Evolutionary conservation across 2,329 filamentous ascomycete genomes (phyloP).

Genomic region (Exserohilum turcica): DNA sequence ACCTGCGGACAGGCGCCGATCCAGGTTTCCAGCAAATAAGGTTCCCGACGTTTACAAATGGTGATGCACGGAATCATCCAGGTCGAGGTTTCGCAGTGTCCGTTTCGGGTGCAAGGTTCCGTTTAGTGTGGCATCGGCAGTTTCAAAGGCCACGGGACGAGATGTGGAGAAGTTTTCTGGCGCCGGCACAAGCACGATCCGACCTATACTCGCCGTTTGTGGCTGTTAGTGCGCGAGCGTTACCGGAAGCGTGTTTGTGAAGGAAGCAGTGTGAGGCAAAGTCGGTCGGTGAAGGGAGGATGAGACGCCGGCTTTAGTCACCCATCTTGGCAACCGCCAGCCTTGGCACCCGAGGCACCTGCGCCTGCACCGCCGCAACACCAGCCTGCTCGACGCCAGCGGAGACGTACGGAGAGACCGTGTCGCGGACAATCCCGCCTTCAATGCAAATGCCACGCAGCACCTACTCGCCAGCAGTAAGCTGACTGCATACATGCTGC

Average conservation of each 20-base stretch:
- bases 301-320: constrained; percentile 5
- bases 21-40: constrained; percentile 8
- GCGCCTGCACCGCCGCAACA: background rate
- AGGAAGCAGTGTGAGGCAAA: constrained; percentile 3
- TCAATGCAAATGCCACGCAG: background rate
- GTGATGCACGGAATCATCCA: constrained; percentile 26
- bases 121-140: constrained; percentile 38
- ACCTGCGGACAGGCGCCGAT: constrained; percentile 4
- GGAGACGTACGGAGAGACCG: no score
- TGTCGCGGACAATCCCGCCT: background rate
- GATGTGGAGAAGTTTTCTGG: constrained; percentile 25
- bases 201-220: constrained; percentile 19
- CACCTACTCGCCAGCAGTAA: background rate
- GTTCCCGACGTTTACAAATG: constrained; percentile 14
- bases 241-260: constrained; percentile 1
- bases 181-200: constrained; percentile 28
- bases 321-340: background rate
- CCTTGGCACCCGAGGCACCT: background rate
- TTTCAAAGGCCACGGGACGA: constrained; percentile 35
- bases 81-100: constrained; percentile 27
- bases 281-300: constrained; percentile 1
- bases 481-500: background rate
- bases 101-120: constrained; percentile 24
- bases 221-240: constrained; percentile 12
- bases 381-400: background rate